Conservation (phyloP, 805 yeast species). For the Wickerhamomyces kurtzmanii region DNA sequence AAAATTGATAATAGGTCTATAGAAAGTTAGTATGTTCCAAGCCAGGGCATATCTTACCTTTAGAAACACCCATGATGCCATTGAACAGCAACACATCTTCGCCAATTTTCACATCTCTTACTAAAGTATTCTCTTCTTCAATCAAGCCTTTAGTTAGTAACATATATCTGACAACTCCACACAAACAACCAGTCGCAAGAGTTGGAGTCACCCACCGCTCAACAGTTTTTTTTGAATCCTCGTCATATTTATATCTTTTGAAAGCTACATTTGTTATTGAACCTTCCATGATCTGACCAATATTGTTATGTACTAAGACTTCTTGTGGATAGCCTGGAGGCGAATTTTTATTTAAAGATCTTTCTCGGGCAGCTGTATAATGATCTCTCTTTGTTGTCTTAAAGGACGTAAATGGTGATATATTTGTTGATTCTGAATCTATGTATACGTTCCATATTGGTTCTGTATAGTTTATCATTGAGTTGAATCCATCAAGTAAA, state of each 20-base stretch:
- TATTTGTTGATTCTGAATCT: conserved; percentile 39
- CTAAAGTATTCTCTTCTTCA: conserved; percentile 38
- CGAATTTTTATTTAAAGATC: conserved; percentile 23
- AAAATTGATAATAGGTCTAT: too few relatives aligned
- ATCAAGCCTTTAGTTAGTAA: conserved; percentile 44
- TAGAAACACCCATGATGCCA: conserved; percentile 73
- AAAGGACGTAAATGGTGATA: conserved; percentile 76
- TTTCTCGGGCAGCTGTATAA: conserved; percentile 52
- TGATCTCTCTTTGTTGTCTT: conserved; percentile 70
- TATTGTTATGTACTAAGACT: conserved; percentile 58
- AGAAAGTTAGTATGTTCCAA: too few relatives aligned
- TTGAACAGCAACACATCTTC: conserved; percentile 68
- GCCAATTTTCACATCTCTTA: conserved; percentile 45
- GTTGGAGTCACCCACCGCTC: conserved; percentile 74
- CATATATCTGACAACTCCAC: conserved; percentile 71
- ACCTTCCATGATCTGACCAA: conserved; percentile 65
- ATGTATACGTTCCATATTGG: conserved; percentile 51
- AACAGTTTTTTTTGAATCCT: conserved; percentile 11
- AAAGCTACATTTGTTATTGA: conserved; percentile 77
- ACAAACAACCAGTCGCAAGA: conserved; percentile 70
- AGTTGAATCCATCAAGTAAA: conserved; percentile 18
- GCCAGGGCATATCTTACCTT: conserved; percentile 47
- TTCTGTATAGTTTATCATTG: conserved; percentile 15
- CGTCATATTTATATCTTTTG: too few relatives aligned
- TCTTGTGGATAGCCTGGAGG: conserved; percentile 47